Conservation (phyloP, 2,329 filamentous ascomycete genomes). For the Nigrospora oryzae region DNA sequence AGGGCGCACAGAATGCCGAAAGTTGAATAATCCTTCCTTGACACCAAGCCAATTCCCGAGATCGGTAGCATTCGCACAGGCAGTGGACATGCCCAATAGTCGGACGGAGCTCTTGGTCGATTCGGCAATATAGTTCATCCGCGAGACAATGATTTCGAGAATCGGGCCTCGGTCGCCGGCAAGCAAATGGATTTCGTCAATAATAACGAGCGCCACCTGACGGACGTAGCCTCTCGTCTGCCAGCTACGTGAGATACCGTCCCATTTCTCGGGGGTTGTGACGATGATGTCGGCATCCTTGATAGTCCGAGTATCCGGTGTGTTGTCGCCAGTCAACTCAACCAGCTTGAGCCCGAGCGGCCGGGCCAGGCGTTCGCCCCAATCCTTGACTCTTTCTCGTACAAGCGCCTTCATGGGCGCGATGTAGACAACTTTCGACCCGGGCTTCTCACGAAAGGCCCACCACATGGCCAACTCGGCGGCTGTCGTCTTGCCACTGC, state of each 20-base stretch:
- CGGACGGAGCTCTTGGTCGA: constrained; percentile 85
- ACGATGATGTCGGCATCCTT: constrained; percentile 95
- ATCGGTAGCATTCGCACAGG: constrained; percentile 91
- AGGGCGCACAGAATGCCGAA: constrained; percentile 90
- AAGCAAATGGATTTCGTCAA: constrained; percentile 96
- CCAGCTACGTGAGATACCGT: constrained; percentile 98
- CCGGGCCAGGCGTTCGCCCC: constrained; percentile 71
- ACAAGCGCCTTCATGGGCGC: constrained; percentile 99
- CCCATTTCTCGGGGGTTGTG: constrained; percentile 99
- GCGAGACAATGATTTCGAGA: constrained; percentile 87
- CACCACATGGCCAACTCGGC: constrained; percentile 99
- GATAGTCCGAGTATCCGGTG: constrained; percentile 91
- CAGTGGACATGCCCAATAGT: constrained; percentile 96
- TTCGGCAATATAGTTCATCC: constrained; percentile 98
- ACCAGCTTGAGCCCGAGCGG: constrained; percentile 86
- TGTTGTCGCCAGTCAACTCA: constrained; percentile 95
- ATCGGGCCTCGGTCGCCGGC: constrained; percentile 95
- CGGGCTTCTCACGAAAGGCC: constrained; percentile 90
- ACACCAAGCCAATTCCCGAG: constrained; percentile 95
- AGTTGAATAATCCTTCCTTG: constrained; percentile 93
- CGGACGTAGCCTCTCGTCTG: constrained; percentile 94
- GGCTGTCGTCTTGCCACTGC: constrained; percentile 94
- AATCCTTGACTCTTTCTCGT: constrained; percentile 91
- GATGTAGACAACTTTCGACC: constrained; percentile 97
- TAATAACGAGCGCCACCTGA: constrained; percentile 92